Evolutionary conservation across 2,329 filamentous ascomycete genomes (phyloP).

Genomic region (Parafenestella ontariensis): DNA sequence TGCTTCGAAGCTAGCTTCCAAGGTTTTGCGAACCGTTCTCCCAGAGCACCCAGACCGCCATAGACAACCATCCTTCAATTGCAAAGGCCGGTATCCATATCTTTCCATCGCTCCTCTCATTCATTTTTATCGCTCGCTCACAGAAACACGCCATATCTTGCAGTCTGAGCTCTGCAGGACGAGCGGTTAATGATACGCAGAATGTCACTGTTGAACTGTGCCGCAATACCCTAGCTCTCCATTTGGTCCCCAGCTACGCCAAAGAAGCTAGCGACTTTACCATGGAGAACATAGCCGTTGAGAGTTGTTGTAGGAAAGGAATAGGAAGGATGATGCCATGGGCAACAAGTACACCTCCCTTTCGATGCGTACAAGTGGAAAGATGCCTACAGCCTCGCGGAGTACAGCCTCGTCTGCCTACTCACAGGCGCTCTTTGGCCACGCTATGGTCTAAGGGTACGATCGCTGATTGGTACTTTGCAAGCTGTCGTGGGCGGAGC

Average conservation of each 20-base stretch:
- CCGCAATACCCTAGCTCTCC: not conserved
- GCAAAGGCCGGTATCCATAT: not conserved
- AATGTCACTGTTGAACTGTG: conserved; percentile 1
- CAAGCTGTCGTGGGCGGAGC: not conserved
- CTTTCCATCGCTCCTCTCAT: not conserved
- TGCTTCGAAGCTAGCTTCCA: no score
- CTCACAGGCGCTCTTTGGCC: not conserved
- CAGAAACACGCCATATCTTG: not conserved
- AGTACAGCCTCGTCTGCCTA: not conserved
- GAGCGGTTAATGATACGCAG: conserved; percentile 1
- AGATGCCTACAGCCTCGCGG: not conserved
- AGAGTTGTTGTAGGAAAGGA: not conserved
- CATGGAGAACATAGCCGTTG: not conserved
- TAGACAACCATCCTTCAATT: not conserved
- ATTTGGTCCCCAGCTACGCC: not conserved
- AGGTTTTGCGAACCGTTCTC: not conserved
- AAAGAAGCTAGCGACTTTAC: not conserved
- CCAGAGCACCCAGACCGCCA: not conserved
- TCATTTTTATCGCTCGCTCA: not conserved
- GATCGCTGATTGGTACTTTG: not conserved
- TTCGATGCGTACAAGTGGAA: not conserved
- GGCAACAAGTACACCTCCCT: not conserved
- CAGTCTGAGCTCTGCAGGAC: not conserved
- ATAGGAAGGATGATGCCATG: not conserved
- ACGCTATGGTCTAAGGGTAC: not conserved